These are phyloP conservation scores for Daldinia vernicosa DNA, from an alignment of 495 filamentous ascomycete species.

Conservation along the genomic window DNA sequence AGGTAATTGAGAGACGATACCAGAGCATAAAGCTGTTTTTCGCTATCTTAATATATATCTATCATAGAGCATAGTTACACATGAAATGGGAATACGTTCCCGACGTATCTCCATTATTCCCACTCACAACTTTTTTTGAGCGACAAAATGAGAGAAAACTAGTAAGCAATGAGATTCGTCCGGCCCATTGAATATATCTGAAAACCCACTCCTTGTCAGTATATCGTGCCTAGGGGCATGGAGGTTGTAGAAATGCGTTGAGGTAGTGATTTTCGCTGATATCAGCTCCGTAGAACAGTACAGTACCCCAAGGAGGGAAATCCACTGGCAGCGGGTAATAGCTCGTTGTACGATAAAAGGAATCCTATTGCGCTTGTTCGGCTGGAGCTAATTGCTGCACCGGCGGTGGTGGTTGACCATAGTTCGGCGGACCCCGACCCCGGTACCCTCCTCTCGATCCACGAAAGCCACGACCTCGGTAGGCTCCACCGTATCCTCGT, in stretches of 20 bases:
- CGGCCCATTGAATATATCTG: not conserved
- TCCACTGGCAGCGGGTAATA: not conserved
- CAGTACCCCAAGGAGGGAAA: not conserved
- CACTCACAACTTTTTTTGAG: not conserved
- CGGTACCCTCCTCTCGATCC: constrained; percentile 37
- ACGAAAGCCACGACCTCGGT: constrained; percentile 37
- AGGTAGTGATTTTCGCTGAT: not conserved
- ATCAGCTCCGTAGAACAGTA: not conserved
- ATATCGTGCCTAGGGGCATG: not conserved
- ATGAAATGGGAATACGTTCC: not conserved
- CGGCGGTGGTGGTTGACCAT: constrained; percentile 15
- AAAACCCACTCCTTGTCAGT: not conserved
- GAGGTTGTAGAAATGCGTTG: not conserved
- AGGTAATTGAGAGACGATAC: constrained; percentile 19
- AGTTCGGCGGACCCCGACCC: constrained; percentile 31
- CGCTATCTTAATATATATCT: not conserved
- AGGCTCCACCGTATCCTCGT: constrained; percentile 40
- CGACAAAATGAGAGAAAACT: not conserved
- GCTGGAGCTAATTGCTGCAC: constrained; percentile 20
- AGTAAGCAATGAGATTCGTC: not conserved
- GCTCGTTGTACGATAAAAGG: constrained; percentile 12
- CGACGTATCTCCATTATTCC: not conserved
- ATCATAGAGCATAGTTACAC: constrained; percentile 5
- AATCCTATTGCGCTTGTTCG: constrained; percentile 38
- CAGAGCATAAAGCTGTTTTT: constrained; percentile 11